These are phyloP conservation scores for Tricholoma flavovirens DNA, from an alignment of 768 basidiomycete species.

Conservation along the genomic window DNA sequence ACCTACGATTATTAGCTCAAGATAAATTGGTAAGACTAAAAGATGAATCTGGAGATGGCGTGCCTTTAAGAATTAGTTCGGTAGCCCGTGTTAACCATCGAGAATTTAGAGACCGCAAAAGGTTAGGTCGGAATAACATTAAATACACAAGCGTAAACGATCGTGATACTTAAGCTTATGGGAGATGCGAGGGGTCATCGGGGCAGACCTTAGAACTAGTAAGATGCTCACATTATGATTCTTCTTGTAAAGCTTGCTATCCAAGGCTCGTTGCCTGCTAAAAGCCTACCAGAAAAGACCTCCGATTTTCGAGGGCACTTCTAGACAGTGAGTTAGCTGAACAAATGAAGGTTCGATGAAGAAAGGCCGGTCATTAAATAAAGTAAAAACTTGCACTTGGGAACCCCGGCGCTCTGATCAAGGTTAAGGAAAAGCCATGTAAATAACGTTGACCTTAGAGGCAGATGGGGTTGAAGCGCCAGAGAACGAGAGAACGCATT, in stretches of 20 bases:
- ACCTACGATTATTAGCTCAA: conserved; percentile 17
- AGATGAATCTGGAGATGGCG: conserved; percentile 36
- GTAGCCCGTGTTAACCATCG: conserved; percentile 22
- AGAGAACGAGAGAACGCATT: conserved; percentile 1
- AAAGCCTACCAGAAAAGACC: not conserved
- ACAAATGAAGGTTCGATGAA: conserved; percentile 8
- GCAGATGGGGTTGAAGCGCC: not conserved
- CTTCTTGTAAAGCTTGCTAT: conserved; percentile 10
- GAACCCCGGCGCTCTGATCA: conserved; percentile 5
- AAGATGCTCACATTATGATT: conserved; percentile 9
- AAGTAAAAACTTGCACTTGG: conserved; percentile 11
- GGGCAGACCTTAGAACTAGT: conserved; percentile 12
- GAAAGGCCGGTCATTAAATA: conserved; percentile 14
- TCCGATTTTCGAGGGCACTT: conserved; percentile 12
- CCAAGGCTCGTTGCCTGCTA: not conserved
- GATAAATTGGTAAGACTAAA: conserved; percentile 29
- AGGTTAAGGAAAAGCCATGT: not conserved
- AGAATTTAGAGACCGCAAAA: conserved; percentile 32
- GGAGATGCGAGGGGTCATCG: conserved; percentile 19
- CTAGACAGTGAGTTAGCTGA: conserved; percentile 11
- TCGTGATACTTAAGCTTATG: conserved; percentile 19
- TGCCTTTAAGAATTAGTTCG: conserved; percentile 35
- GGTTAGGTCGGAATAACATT: conserved; percentile 29
- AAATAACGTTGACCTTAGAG: not conserved
- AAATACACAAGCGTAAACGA: conserved; percentile 22